A percentile compares a stretch with the other conserved stretches of the same genome.
These are phyloP conservation scores for Echites panduratus DNA, from an alignment of 257 asterid genomes.

Conservation along the genomic window DNA sequence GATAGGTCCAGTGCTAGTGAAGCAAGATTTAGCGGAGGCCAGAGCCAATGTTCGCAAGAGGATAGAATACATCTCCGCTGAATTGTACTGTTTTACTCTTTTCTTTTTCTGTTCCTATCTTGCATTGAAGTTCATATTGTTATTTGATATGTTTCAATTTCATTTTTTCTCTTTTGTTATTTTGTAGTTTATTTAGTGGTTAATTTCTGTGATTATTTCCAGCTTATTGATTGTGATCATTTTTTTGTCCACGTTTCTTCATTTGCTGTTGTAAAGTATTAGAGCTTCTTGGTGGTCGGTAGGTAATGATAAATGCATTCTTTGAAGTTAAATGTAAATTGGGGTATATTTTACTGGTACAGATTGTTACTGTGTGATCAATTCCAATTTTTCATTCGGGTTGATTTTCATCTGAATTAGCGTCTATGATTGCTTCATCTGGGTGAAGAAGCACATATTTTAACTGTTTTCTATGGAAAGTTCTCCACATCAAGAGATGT, in stretches of 20 bases:
- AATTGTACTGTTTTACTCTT: slow-evolving; percentile 42
- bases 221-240: neutral
- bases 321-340: neutral
- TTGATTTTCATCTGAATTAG: neutral
- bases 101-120: neutral
- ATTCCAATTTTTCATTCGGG: neutral
- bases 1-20: slow-evolving; percentile 93
- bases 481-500: neutral
- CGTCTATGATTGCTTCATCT: neutral
- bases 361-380: neutral
- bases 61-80: slow-evolving; percentile 87
- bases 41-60: slow-evolving; percentile 93
- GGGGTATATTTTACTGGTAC: neutral
- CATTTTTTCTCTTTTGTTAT: neutral
- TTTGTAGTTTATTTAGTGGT: neutral
- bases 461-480: neutral
- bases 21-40: slow-evolving; percentile 97
- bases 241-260: neutral
- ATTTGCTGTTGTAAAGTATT: neutral
- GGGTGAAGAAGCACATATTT: neutral
- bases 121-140: neutral
- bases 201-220: no score
- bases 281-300: neutral
- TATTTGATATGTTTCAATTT: neutral
- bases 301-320: neutral